These are phyloP conservation scores for Ophiostoma pallidulum DNA, from an alignment of 2,329 filamentous ascomycete genomes.

Conservation along the genomic window DNA sequence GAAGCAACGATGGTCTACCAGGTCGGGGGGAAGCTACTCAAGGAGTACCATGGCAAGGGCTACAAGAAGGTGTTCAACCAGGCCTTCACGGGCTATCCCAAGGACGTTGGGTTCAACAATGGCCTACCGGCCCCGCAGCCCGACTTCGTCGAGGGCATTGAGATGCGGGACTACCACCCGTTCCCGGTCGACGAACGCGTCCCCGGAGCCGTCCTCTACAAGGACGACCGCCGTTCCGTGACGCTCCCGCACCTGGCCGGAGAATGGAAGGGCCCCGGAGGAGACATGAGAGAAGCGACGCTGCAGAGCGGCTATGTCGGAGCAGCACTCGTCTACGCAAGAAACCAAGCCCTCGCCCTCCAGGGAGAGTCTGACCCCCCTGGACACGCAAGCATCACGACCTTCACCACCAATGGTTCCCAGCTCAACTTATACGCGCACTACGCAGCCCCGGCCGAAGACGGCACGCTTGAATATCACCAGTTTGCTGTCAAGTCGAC, in stretches of 20 bases:
- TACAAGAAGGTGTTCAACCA: slow-evolving; percentile 11
- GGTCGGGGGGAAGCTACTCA: slow-evolving; percentile 15
- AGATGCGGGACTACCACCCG: slow-evolving; percentile 9
- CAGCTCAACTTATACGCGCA: slow-evolving; percentile 21
- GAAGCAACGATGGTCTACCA: slow-evolving; percentile 16
- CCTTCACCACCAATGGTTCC: slow-evolving; percentile 21
- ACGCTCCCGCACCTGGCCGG: slow-evolving; percentile 22
- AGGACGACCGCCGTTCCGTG: slow-evolving; percentile 15
- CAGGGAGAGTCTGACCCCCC: slow-evolving; percentile 14
- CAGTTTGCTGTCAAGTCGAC: slow-evolving; percentile 17
- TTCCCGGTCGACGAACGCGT: slow-evolving; percentile 12
- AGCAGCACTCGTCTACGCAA: slow-evolving; percentile 21
- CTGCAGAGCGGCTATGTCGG: slow-evolving; percentile 17
- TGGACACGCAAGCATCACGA: slow-evolving; percentile 19
- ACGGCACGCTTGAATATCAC: slow-evolving; percentile 14
- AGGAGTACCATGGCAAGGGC: slow-evolving; percentile 9
- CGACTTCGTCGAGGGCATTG: slow-evolving; percentile 21
- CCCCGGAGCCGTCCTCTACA: slow-evolving; percentile 16
- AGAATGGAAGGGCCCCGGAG: slow-evolving; percentile 18
- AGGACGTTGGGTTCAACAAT: slow-evolving; percentile 21
- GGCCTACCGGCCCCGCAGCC: slow-evolving; percentile 21
- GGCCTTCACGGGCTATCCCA: slow-evolving; percentile 20
- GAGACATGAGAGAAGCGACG: slow-evolving; percentile 12
- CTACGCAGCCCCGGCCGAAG: slow-evolving; percentile 15
- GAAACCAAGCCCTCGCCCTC: slow-evolving; percentile 19